phyloP scores from a whole-genome alignment of 2,329 filamentous ascomycete species.

The Aspergillus niger region DNA sequence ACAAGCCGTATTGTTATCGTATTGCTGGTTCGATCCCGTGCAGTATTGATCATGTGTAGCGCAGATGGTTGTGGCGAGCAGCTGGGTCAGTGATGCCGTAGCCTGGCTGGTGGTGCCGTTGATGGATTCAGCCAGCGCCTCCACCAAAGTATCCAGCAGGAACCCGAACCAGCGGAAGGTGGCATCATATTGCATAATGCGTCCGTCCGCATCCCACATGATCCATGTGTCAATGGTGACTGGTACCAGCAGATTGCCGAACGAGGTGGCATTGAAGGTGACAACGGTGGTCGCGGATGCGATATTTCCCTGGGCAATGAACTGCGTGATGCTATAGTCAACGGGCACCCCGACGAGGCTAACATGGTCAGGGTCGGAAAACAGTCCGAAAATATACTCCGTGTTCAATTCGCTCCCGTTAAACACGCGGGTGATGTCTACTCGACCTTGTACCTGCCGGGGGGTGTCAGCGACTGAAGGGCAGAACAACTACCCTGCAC shows the following conservation, averaged over 20 bases:
- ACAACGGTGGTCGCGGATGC: conserved; percentile 26
- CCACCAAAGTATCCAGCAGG: conserved; percentile 22
- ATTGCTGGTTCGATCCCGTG: conserved; percentile 25
- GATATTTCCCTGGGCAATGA: conserved; percentile 26
- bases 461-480: neutral
- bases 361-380: conserved; percentile 22
- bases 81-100: neutral
- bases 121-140: conserved; percentile 19
- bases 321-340: conserved; percentile 30
- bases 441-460: conserved; percentile 35
- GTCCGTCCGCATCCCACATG: conserved; percentile 23
- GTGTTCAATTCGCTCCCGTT: conserved; percentile 18
- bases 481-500: neutral
- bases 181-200: conserved; percentile 29
- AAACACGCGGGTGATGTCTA: conserved; percentile 17
- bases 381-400: conserved; percentile 24
- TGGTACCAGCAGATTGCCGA: conserved; percentile 21
- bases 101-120: conserved; percentile 11
- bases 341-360: conserved; percentile 27
- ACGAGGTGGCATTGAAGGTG: conserved; percentile 28
- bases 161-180: conserved; percentile 31
- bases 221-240: conserved; percentile 34
- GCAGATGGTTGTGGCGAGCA: conserved; percentile 26
- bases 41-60: conserved; percentile 25
- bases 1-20: conserved; percentile 18